These are phyloP conservation scores for Crucihimalaya himalaica DNA, from an alignment of 345 rosid genomes.

Conservation along the genomic window DNA sequence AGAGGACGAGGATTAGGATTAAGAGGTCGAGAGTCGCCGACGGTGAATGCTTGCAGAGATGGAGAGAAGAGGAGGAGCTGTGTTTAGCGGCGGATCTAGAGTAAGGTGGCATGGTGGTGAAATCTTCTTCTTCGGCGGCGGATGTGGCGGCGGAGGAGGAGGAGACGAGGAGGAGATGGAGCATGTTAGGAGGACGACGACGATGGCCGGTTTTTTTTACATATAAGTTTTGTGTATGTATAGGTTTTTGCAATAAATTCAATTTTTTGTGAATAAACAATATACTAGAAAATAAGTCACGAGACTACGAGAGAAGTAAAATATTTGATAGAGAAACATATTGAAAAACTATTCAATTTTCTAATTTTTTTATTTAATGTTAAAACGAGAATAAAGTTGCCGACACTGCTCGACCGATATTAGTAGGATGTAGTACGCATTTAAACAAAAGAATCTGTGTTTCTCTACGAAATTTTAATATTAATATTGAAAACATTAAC, in stretches of 20 bases:
- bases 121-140: conserved; percentile 13
- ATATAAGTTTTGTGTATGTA: conserved; percentile 3
- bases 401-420: conserved; percentile 12
- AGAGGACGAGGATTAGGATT: conserved; percentile 71
- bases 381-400: not conserved
- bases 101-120: conserved; percentile 41
- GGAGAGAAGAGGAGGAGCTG: conserved; percentile 38
- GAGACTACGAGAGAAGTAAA: conserved; percentile 4
- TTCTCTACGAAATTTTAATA: not conserved
- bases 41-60: conserved; percentile 77
- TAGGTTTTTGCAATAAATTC: not conserved
- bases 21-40: conserved; percentile 86
- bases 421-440: not conserved
- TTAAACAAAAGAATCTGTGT: not conserved
- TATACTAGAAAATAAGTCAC: not conserved
- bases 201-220: conserved; percentile 24
- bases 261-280: not conserved
- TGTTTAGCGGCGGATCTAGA: conserved; percentile 36
- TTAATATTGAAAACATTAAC: too few relatives aligned
- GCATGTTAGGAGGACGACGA: conserved; percentile 48
- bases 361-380: too few relatives aligned
- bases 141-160: conserved; percentile 30
- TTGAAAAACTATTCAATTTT: not conserved
- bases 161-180: conserved; percentile 46
- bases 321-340: not conserved